These are phyloP conservation scores for Stentor coeruleus DNA, from an alignment of 73 alveolate genomes.

Conservation along the genomic window DNA sequence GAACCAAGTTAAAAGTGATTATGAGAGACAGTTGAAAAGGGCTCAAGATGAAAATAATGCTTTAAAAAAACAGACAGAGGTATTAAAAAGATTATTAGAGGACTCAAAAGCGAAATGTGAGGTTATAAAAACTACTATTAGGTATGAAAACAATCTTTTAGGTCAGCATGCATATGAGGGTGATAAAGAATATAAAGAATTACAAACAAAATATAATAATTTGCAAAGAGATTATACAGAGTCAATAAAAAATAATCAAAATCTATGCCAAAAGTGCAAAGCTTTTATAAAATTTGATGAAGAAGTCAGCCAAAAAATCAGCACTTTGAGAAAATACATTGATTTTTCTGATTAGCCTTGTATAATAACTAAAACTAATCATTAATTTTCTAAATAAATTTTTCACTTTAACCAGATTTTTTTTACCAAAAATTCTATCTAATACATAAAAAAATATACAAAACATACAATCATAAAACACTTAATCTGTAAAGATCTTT, in stretches of 20 bases:
- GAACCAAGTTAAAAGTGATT: too few species aligned
- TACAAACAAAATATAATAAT: not conserved
- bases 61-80: not conserved
- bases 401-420: too few species aligned
- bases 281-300: not conserved
- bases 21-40: not conserved
- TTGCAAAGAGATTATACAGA: not conserved
- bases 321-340: not conserved
- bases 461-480: too few species aligned
- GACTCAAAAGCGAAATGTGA: not conserved
- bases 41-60: not conserved
- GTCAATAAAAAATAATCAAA: too few species aligned
- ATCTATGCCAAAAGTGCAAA: not conserved
- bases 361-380: too few species aligned
- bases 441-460: too few species aligned
- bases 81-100: not conserved
- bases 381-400: too few species aligned
- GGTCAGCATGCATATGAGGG: not conserved
- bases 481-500: too few species aligned
- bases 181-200: not conserved
- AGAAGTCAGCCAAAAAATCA: not conserved
- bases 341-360: not conserved
- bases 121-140: not conserved
- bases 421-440: too few species aligned
- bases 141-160: not conserved